Conservation (phyloP, 345 rosid species). For the Streptanthus diversifolius region DNA sequence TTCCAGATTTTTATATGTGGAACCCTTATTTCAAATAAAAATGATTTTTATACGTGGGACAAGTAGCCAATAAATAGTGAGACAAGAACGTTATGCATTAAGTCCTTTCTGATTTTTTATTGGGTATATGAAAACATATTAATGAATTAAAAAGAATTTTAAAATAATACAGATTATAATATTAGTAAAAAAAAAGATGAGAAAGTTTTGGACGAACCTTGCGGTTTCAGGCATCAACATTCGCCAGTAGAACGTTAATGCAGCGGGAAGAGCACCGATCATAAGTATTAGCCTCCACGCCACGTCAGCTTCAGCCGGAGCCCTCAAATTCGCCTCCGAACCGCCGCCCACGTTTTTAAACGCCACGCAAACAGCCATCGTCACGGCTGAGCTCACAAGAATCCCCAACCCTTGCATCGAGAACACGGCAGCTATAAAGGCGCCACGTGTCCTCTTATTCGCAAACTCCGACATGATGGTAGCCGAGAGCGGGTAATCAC, state of each 20-base stretch:
- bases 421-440: conserved; percentile 67
- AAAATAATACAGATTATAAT: background rate
- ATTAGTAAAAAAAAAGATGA: background rate
- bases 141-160: no score
- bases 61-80: background rate
- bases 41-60: no score
- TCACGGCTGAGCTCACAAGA: conserved; percentile 50
- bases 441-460: conserved; percentile 67
- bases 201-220: conserved; percentile 37
- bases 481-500: conserved; percentile 79
- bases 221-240: conserved; percentile 92
- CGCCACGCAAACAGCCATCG: conserved; percentile 45
- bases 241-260: conserved; percentile 70
- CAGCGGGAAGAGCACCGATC: conserved; percentile 76
- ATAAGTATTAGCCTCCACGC: conserved; percentile 76
- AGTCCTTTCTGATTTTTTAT: background rate
- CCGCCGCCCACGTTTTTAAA: conserved; percentile 23
- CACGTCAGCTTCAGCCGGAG: conserved; percentile 51
- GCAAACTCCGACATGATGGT: conserved; percentile 89
- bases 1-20: no score
- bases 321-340: background rate
- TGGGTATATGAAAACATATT: background rate
- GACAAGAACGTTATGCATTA: background rate
- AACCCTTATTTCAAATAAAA: no score
- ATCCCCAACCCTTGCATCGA: conserved; percentile 85